phyloP scores from a whole-genome alignment of 2,329 filamentous ascomycete species.

The Madurella mycetomatis region DNA sequence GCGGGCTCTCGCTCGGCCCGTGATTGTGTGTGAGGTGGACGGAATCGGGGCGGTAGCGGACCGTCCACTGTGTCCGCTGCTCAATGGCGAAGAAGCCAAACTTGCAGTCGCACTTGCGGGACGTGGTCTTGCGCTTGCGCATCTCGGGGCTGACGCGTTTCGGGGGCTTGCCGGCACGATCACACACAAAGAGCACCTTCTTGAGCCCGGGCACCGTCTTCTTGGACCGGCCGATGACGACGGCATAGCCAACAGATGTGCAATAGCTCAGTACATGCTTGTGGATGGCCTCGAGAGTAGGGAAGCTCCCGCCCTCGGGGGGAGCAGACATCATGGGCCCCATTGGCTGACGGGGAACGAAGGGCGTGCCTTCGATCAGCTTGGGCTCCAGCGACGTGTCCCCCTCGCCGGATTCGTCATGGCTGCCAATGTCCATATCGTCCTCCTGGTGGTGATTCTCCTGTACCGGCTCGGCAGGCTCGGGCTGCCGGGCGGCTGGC shows the following conservation, averaged over 20 bases:
- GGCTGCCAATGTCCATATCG: slow-evolving; percentile 51
- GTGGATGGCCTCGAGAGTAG: slow-evolving; percentile 61
- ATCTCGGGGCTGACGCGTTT: slow-evolving; percentile 59
- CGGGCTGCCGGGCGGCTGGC: slow-evolving; percentile 8
- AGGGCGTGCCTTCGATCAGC: slow-evolving; percentile 46
- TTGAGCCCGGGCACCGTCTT: slow-evolving; percentile 64
- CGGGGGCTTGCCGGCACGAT: slow-evolving; percentile 59
- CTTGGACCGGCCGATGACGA: slow-evolving; percentile 64
- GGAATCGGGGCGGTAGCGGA: slow-evolving; percentile 58
- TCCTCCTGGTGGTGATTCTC: slow-evolving; percentile 43
- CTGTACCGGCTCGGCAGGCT: slow-evolving; percentile 27
- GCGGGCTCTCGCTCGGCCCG: slow-evolving; percentile 61
- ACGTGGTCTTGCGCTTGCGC: slow-evolving; percentile 62
- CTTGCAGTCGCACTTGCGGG: slow-evolving; percentile 64
- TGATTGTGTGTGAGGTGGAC: slow-evolving; percentile 60
- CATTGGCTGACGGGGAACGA: slow-evolving; percentile 51
- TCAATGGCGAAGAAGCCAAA: slow-evolving; percentile 69
- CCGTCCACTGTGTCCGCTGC: slow-evolving; percentile 62
- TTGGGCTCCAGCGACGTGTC: slow-evolving; percentile 44
- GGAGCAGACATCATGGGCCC: slow-evolving; percentile 59
- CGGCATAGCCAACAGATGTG: slow-evolving; percentile 62
- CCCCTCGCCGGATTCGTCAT: slow-evolving; percentile 43
- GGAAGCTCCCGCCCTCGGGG: slow-evolving; percentile 60
- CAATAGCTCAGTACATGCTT: slow-evolving; percentile 61
- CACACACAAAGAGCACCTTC: slow-evolving; percentile 64